Conservation (phyloP, 108 stramenopile species). For the Seminavis robusta region DNA sequence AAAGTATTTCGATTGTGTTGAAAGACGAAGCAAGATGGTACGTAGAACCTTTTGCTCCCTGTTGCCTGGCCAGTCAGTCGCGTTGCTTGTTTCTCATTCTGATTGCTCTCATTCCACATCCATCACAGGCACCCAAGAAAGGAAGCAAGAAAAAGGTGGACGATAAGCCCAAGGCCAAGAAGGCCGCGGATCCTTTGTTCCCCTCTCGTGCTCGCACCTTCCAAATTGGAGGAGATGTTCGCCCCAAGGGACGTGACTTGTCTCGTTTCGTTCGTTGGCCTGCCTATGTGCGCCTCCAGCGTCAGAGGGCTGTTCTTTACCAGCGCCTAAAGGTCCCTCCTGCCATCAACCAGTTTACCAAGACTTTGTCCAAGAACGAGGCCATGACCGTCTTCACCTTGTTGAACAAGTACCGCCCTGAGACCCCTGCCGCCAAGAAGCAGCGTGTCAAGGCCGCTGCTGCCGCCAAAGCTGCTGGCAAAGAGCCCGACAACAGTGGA, state of each 20-base stretch:
- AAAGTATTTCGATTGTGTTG: too few relatives aligned
- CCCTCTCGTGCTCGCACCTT: slow-evolving; percentile 82
- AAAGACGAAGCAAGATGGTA: too few relatives aligned
- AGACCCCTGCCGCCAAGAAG: slow-evolving; percentile 95
- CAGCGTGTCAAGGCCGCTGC: slow-evolving; percentile 96
- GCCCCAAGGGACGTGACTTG: slow-evolving; percentile 92
- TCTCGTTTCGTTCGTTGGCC: slow-evolving; percentile 98
- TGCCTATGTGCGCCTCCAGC: slow-evolving; percentile 96
- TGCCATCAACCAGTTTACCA: slow-evolving; percentile 97
- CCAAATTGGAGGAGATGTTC: slow-evolving; percentile 94
- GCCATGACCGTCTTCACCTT: slow-evolving; percentile 96
- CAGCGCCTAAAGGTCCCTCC: slow-evolving; percentile 99
- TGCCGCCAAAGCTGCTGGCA: slow-evolving; percentile 83
- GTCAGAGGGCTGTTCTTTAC: slow-evolving; percentile 97
- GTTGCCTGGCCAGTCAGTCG: too few relatives aligned
- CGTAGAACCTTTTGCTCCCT: too few relatives aligned
- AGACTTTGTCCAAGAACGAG: slow-evolving; percentile 96
- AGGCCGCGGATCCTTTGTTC: slow-evolving; percentile 92
- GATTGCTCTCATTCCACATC: too few relatives aligned
- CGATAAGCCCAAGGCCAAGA: slow-evolving; percentile 58
- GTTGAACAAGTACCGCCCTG: slow-evolving; percentile 98
- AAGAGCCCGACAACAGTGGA: slow-evolving; percentile 54
- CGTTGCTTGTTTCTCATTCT: too few relatives aligned
- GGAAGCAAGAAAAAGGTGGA: slow-evolving; percentile 78
- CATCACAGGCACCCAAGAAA: slow-evolving; percentile 44